Base-by-base conservation (phyloP, 306 rosid genomes). In the Cyclanthera cordifolia region DNA sequence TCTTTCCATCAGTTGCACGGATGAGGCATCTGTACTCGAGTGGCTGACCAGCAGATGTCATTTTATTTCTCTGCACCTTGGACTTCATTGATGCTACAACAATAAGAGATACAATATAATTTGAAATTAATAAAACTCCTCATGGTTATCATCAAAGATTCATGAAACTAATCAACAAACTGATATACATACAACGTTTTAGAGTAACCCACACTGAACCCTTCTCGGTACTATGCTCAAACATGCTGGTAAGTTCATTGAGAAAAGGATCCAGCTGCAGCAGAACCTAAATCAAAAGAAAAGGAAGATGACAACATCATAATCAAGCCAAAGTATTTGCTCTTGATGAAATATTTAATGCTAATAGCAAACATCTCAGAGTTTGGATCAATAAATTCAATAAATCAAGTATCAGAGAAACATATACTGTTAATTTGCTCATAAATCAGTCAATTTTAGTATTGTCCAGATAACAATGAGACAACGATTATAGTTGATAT, bases 131-230 rank as follows among this genome's bases (percentile, higher is more conserved):
- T 70, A 60, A 79, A 60, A 30, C 67, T 71, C 34, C 47, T 21
- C 48, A 70, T 74, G 20, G 55, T 45, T 8, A 53, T 49, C 64
- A 73, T 30, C 27, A 72, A 72, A 70, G 21, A 25, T n/a, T 4
- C 7, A 20, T 3, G 13, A 45, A 15, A 24, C 13, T 17, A 47
- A 15, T 55, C 24, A 70, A 70, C 58, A 15, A 47, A 21, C 51
- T 59, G 67, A 53, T 37, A 49, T 21, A 51, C 86, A 54, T 74
- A 94, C 99, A 94, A 88, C 99, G 83, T 70, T 94, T 90, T 51
- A 90, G 95, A 51, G 96, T 94, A 55, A 94, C 99, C 99, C 96
- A 94, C 46, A 90, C 95, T 1, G 99, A 83, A n/a, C 97, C 96
- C 64, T 80, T 83, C 75, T 88, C 91, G 0, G 80, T 85, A 80